Conservation (phyloP, 2,329 filamentous ascomycete genomes). For the Colletotrichum australisinense region DNA sequence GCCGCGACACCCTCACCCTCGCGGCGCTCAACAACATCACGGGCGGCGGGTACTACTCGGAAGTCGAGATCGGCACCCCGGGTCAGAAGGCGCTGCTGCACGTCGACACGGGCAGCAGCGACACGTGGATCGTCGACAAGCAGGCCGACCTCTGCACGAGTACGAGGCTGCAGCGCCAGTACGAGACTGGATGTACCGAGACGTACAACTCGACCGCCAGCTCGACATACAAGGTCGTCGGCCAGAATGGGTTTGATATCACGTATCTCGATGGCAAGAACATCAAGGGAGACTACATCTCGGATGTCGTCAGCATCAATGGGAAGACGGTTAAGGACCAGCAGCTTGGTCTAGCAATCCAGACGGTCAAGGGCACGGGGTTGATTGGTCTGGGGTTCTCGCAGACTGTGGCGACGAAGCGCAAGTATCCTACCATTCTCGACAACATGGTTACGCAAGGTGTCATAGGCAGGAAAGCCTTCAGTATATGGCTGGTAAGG, state of each 20-base stretch:
- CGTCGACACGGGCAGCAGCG: constrained; percentile 76
- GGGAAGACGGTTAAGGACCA: constrained; percentile 59
- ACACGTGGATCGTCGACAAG: constrained; percentile 66
- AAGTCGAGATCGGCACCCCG: constrained; percentile 72
- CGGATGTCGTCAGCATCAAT: constrained; percentile 65
- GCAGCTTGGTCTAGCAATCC: constrained; percentile 65
- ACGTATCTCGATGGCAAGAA: constrained; percentile 69
- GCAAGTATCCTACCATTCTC: constrained; percentile 68
- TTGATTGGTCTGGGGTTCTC: constrained; percentile 71
- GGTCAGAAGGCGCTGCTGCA: constrained; percentile 67
- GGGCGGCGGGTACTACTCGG: constrained; percentile 71
- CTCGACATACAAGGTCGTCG: constrained; percentile 58
- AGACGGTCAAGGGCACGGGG: constrained; percentile 62
- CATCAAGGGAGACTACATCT: constrained; percentile 67
- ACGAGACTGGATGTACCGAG: constrained; percentile 37
- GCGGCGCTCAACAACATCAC: constrained; percentile 63
- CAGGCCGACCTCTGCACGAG: constrained; percentile 30
- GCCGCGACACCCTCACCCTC: constrained; percentile 44
- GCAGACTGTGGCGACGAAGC: constrained; percentile 57
- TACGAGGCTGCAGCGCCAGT: background rate
- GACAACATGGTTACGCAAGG: constrained; percentile 72
- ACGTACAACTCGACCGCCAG: constrained; percentile 56
- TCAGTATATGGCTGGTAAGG: constrained; percentile 72
- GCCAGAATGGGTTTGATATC: constrained; percentile 64
- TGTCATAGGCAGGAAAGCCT: constrained; percentile 71